Conservation (phyloP, 1,284 basidiomycete species). For the Psilocybe mexicana region DNA sequence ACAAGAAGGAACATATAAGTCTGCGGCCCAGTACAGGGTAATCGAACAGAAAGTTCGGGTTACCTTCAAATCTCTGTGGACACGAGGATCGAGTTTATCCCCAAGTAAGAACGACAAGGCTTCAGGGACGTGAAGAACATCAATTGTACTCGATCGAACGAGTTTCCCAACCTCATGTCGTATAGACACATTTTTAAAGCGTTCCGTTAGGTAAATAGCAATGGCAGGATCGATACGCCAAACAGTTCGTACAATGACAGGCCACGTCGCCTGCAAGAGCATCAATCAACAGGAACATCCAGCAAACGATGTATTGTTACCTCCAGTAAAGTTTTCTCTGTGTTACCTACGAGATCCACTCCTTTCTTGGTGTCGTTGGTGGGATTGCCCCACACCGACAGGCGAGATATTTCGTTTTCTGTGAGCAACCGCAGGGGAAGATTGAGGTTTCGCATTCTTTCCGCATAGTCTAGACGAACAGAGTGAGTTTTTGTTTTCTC, state of each 20-base stretch:
- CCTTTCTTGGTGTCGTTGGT: constrained; percentile 74
- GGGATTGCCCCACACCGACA: constrained; percentile 93
- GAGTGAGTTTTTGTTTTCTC: background rate
- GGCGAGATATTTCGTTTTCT: constrained; percentile 86
- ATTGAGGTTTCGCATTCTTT: constrained; percentile 63
- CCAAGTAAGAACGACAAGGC: constrained; percentile 83
- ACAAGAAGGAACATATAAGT: constrained; percentile 12
- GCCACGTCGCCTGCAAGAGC: constrained; percentile 65
- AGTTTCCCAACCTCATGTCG: constrained; percentile 74
- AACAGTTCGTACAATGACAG: constrained; percentile 64
- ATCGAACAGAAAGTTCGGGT: constrained; percentile 6
- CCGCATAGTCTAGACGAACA: constrained; percentile 52
- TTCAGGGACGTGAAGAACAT: constrained; percentile 77
- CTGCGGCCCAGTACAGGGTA: background rate
- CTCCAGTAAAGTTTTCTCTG: constrained; percentile 62
- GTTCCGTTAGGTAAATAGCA: constrained; percentile 81
- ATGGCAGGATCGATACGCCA: constrained; percentile 88
- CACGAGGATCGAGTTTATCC: constrained; percentile 57
- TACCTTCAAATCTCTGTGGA: constrained; percentile 76
- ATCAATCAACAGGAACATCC: background rate
- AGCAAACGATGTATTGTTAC: constrained; percentile 38
- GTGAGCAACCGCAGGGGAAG: constrained; percentile 80
- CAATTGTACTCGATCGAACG: constrained; percentile 72
- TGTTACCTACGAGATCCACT: constrained; percentile 53
- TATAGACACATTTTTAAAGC: constrained; percentile 74